Conservation (phyloP, 2,329 filamentous ascomycete species). For the Claviceps sp. region DNA sequence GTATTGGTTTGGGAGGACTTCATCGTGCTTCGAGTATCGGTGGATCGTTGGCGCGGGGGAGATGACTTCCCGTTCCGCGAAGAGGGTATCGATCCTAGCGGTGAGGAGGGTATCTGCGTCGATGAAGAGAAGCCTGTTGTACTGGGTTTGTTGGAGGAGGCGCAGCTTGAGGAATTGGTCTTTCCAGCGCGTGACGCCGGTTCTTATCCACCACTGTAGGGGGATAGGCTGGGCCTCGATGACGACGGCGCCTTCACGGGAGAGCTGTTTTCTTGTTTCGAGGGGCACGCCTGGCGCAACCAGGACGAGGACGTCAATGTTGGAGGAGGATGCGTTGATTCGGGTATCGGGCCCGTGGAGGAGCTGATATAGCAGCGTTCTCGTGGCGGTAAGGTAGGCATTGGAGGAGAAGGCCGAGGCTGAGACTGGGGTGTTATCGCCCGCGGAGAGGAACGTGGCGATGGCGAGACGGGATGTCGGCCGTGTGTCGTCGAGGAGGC, state of each 20-base stretch:
- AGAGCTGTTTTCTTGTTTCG: not conserved
- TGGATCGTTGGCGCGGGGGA: not conserved
- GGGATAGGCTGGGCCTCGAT: conserved; percentile 12
- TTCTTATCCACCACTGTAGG: conserved; percentile 20
- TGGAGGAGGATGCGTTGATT: conserved; percentile 10
- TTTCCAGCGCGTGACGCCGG: conserved; percentile 24
- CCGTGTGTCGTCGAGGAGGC: not conserved
- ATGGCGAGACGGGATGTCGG: conserved; percentile 1
- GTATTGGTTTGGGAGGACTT: conserved; percentile 17
- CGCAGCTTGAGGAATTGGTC: conserved; percentile 30
- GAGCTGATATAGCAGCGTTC: conserved; percentile 27
- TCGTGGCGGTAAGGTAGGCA: conserved; percentile 23
- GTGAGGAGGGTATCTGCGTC: conserved; percentile 28
- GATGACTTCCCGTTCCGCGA: not conserved
- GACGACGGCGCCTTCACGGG: not conserved
- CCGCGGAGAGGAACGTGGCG: conserved; percentile 1
- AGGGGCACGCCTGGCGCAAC: not conserved
- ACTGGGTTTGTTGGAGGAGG: conserved; percentile 26
- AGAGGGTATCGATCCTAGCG: conserved; percentile 17
- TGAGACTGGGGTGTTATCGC: not conserved
- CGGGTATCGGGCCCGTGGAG: conserved; percentile 23
- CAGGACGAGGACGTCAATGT: not conserved
- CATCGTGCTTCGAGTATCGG: conserved; percentile 23
- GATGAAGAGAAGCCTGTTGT: conserved; percentile 27
- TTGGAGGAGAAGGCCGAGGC: not conserved